These are phyloP conservation scores for Alternaria hordeiaustralica DNA, from an alignment of 2,329 filamentous ascomycete genomes.

Conservation along the genomic window DNA sequence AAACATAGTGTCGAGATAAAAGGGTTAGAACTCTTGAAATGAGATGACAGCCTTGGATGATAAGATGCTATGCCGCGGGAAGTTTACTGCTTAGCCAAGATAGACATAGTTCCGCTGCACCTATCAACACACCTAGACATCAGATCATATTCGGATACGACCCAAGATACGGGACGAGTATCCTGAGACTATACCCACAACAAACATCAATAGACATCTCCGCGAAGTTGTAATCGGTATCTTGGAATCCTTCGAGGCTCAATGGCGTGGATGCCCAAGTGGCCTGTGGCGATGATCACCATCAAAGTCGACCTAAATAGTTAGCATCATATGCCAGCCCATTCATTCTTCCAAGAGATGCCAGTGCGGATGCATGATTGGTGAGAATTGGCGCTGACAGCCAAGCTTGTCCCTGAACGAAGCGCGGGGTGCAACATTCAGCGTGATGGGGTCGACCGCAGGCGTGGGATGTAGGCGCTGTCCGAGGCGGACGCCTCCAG, in stretches of 20 bases:
- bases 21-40: background rate
- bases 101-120: background rate
- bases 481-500: constrained; percentile 5
- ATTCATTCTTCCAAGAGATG: background rate
- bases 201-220: background rate
- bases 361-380: background rate
- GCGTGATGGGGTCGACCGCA: background rate
- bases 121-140: background rate
- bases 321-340: background rate
- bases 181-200: constrained; percentile 3
- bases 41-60: background rate
- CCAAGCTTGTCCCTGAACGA: background rate
- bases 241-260: background rate
- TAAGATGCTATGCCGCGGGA: background rate
- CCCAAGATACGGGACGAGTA: background rate
- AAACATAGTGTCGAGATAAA: background rate
- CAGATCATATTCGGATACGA: background rate
- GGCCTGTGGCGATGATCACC: background rate
- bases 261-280: constrained; percentile 5
- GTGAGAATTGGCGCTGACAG: background rate
- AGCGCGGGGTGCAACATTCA: constrained; percentile 10
- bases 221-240: background rate
- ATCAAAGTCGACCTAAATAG: constrained; percentile 2
- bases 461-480: background rate
- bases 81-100: background rate